Conservation (phyloP, 1,284 basidiomycete species). For the Schizophyllum commune region DNA sequence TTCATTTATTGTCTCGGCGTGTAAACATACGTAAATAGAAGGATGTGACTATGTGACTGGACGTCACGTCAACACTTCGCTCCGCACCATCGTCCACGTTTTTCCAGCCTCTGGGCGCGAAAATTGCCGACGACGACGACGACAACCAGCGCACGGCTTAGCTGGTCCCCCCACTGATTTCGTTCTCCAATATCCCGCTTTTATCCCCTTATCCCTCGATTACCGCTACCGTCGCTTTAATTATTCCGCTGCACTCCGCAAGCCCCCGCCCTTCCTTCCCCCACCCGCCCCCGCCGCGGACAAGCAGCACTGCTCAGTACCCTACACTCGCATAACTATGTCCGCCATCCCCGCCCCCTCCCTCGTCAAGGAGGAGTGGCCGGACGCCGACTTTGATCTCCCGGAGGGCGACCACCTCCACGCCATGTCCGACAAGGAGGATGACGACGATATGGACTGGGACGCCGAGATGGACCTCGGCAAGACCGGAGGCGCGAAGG, state of each 20-base stretch:
- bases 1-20: background rate
- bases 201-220: background rate
- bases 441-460: slow-evolving; percentile 60
- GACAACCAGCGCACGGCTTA: background rate
- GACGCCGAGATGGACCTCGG: slow-evolving; percentile 67
- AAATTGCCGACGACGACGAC: background rate
- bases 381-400: slow-evolving; percentile 76
- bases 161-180: slow-evolving; percentile 1
- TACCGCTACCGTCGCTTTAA: slow-evolving; percentile 5
- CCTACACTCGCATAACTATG: slow-evolving; percentile 31
- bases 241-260: slow-evolving; percentile 11
- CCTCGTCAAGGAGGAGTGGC: slow-evolving; percentile 65
- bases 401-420: slow-evolving; percentile 64
- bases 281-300: slow-evolving; percentile 8
- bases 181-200: slow-evolving; percentile 1
- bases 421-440: slow-evolving; percentile 55
- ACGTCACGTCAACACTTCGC: slow-evolving; percentile 1
- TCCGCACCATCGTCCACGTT: slow-evolving; percentile 1
- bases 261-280: slow-evolving; percentile 1
- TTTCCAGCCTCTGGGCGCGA: background rate
- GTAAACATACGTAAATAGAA: background rate
- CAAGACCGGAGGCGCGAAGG: slow-evolving; percentile 45
- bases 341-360: slow-evolving; percentile 52
- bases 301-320: background rate
- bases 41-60: background rate